A percentile compares a stretch with the other conserved stretches of the same genome.
phyloP scores from a whole-genome alignment of 75 land plant genomes.

The Pinus albicaulis region DNA sequence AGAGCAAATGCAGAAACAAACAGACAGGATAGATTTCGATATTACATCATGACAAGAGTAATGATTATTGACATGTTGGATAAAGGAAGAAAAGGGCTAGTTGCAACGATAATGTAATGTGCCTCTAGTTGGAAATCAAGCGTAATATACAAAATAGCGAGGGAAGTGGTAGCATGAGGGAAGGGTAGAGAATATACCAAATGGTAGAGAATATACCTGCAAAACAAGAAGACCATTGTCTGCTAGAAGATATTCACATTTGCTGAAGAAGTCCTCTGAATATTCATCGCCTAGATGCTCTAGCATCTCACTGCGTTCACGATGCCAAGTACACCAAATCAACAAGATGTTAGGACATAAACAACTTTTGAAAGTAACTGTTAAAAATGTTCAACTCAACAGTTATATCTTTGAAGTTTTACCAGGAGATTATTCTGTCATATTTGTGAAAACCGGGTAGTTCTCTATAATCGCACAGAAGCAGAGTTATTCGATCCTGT shows the following conservation, averaged over 20 bases:
- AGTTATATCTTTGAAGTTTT: constrained; percentile 9
- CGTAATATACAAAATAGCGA: background rate
- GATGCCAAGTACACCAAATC: background rate
- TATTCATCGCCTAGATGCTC: constrained; percentile 91
- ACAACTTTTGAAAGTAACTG: background rate
- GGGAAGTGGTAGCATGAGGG: too few species aligned
- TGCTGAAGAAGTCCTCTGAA: constrained; percentile 70
- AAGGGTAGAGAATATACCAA: constrained; percentile 38
- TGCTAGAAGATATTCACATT: constrained; percentile 75
- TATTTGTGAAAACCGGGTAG: constrained; percentile 51
- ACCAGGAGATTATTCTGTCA: constrained; percentile 94
- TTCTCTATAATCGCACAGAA: constrained; percentile 78
- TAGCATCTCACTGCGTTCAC: constrained; percentile 80
- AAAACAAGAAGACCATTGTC: constrained; percentile 79
- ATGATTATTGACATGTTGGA: background rate
- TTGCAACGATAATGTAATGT: too few species aligned
- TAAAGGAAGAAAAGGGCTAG: background rate
- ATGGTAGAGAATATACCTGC: constrained; percentile 52
- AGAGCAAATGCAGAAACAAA: too few species aligned
- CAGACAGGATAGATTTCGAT: too few species aligned
- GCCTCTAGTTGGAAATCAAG: too few species aligned
- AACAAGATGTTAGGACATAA: background rate
- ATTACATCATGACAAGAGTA: background rate
- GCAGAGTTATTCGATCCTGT: constrained; percentile 75
- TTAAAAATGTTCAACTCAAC: background rate